Percentiles rank a stretch among this genome's conserved stretches.
These are phyloP conservation scores for Euphrasia confusa DNA, from an alignment of 257 asterid genomes.

Conservation along the genomic window DNA sequence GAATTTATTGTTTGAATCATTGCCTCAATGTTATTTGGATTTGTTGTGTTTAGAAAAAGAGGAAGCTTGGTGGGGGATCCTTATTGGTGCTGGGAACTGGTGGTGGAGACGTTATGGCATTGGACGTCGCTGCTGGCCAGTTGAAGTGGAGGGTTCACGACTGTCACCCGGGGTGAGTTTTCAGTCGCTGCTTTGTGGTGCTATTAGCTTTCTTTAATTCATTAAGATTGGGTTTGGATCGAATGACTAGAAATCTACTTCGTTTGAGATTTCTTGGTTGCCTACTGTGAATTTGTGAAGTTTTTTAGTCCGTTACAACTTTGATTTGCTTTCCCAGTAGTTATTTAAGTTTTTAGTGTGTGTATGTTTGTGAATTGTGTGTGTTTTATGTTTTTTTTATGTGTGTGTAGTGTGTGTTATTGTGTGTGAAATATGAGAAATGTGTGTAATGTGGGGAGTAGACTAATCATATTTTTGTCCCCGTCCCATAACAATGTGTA, in stretches of 20 bases:
- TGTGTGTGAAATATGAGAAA: slow-evolving; percentile 12
- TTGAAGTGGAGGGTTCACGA: slow-evolving; percentile 79
- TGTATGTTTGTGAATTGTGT: background rate
- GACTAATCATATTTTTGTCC: slow-evolving; percentile 21
- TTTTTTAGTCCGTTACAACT: no score
- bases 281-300: background rate
- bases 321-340: no score
- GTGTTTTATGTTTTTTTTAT: no score
- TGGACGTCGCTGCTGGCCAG: slow-evolving; percentile 85
- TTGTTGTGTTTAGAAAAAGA: slow-evolving; percentile 49
- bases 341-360: no score
- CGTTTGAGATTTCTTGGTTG: background rate
- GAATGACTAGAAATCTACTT: background rate
- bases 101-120: slow-evolving; percentile 81
- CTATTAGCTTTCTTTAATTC: slow-evolving; percentile 5
- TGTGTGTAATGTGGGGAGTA: slow-evolving; percentile 12
- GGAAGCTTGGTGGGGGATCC: slow-evolving; percentile 71
- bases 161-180: slow-evolving; percentile 87
- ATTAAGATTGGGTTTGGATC: background rate
- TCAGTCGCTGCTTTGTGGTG: slow-evolving; percentile 2
- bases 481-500: slow-evolving; percentile 28
- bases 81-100: slow-evolving; percentile 85
- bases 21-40: slow-evolving; percentile 6
- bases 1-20: slow-evolving; percentile 10
- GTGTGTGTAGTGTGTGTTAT: background rate